Base-by-base conservation (phyloP, 306 rosid genomes). In the Coriaria nepalensis region DNA sequence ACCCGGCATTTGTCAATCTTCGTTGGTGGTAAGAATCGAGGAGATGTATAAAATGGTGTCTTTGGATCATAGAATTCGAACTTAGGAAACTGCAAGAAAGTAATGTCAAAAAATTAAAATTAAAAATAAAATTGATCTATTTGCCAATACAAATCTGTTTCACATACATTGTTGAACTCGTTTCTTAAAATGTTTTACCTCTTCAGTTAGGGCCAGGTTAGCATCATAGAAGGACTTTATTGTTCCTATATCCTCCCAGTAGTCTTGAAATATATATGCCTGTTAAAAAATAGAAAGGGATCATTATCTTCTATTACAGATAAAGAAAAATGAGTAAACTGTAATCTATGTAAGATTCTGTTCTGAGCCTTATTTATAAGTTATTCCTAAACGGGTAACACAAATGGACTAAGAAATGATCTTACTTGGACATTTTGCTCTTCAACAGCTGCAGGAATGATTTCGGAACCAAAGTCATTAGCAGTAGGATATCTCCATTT, bases 211-310 rank as follows among this genome's bases (percentile, higher is more conserved):
- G 53, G 97, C 97, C 71, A 83, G 48, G 78, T 78, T 88, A 55
- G 95, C 97, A 45, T 81, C 80, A 13, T 64, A 81, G 57, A 83
- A 83, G 38, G 90, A 68, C 72, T 68, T 70, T 53, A 88, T 83
- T 36, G 82, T 78, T 68, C 97, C 97, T 59, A 88, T 81, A 52
- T 88, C 97, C 60, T 88, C 95, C 97, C 97, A 88, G 60, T 88
- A 88, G 62, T 83, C 97, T 68, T 79, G 65, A 48, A 81, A 88
- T 29, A 83, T 52, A 50, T 56, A 88, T 2, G 86, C 74, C 97
- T 88, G 75, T 46, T 38, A 59, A 70, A 70, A 58, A 33, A 58
- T 8, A 52, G n/a, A 42, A 46, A 12, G 7, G 56, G 48, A 35
- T 47, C 13, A 46, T n/a, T n/a, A n/a, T n/a, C n/a, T n/a, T n/a